Conservation (phyloP, 2,329 filamentous ascomycete genomes). For the Neopestalotiopsis rosae region DNA sequence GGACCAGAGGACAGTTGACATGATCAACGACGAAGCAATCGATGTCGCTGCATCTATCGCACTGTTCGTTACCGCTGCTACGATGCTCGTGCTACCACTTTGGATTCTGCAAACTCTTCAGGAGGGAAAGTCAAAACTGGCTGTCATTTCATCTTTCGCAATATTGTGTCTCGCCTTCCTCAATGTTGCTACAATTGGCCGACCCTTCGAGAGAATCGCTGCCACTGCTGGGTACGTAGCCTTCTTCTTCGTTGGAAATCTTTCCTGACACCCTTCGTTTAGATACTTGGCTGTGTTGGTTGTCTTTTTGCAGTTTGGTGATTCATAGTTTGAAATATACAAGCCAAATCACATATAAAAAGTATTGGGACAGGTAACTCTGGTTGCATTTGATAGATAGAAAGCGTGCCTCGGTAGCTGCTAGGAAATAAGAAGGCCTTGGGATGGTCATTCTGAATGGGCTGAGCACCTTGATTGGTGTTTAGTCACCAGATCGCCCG, state of each 20-base stretch:
- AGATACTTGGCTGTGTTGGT: not conserved
- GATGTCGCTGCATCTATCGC: conserved; percentile 26
- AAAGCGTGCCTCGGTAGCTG: too few relatives aligned
- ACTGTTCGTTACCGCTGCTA: conserved; percentile 26
- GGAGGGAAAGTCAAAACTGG: not conserved
- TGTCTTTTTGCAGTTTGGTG: not conserved
- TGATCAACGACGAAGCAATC: conserved; percentile 5
- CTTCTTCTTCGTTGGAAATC: not conserved
- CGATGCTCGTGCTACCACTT: conserved; percentile 36
- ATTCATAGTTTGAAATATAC: not conserved
- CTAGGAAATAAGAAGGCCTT: too few relatives aligned
- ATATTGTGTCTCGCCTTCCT: too few relatives aligned
- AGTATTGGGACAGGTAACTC: too few relatives aligned
- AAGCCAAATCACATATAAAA: too few relatives aligned
- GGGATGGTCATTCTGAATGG: too few relatives aligned
- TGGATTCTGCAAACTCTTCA: conserved; percentile 32
- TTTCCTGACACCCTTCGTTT: too few relatives aligned
- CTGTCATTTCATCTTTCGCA: too few relatives aligned
- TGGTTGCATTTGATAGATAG: too few relatives aligned
- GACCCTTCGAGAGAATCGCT: not conserved
- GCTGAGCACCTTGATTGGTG: too few relatives aligned
- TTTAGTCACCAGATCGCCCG: too few relatives aligned
- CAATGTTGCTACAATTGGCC: too few relatives aligned
- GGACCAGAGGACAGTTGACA: not conserved
- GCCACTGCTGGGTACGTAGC: not conserved